These are phyloP conservation scores for Blakeslea trispora DNA, from an alignment of 371 early-diverging fungal species.

Conservation along the genomic window DNA sequence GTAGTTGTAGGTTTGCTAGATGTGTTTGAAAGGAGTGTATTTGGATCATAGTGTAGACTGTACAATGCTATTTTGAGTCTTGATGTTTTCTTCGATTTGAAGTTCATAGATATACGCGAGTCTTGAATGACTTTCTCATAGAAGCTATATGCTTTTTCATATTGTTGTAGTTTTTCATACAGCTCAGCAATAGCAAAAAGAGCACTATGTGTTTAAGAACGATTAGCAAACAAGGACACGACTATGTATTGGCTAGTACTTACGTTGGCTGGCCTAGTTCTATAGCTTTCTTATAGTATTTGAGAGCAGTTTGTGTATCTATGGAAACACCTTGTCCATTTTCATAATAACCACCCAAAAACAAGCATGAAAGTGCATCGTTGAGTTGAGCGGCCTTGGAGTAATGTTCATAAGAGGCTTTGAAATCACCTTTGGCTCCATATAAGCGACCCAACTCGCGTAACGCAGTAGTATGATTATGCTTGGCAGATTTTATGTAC, in stretches of 20 bases:
- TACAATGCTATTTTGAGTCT: constrained; percentile 46
- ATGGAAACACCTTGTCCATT: constrained; percentile 51
- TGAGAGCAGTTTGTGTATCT: constrained; percentile 64
- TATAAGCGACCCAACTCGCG: constrained; percentile 87
- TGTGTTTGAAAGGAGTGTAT: constrained; percentile 8
- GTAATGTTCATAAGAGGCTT: constrained; percentile 67
- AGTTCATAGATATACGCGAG: constrained; percentile 25
- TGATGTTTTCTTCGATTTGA: constrained; percentile 31
- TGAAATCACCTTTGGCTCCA: constrained; percentile 68
- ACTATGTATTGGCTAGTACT: constrained; percentile 11
- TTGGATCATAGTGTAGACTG: constrained; percentile 40
- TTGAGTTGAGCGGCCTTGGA: constrained; percentile 79
- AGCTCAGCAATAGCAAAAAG: constrained; percentile 48
- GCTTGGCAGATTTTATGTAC: constrained; percentile 51
- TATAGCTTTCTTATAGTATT: constrained; percentile 37
- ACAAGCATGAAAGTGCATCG: constrained; percentile 76
- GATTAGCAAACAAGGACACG: background rate
- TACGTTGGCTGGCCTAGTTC: constrained; percentile 41
- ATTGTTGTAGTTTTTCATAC: constrained; percentile 35
- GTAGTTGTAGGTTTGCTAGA: background rate
- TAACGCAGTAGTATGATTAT: constrained; percentile 59
- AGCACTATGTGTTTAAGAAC: constrained; percentile 25
- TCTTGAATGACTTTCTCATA: constrained; percentile 39
- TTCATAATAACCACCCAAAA: constrained; percentile 59
- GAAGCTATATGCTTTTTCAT: constrained; percentile 40